Evolutionary conservation across 805 yeast genomes (phyloP).

Genomic region (Myxozyma sirexii): DNA sequence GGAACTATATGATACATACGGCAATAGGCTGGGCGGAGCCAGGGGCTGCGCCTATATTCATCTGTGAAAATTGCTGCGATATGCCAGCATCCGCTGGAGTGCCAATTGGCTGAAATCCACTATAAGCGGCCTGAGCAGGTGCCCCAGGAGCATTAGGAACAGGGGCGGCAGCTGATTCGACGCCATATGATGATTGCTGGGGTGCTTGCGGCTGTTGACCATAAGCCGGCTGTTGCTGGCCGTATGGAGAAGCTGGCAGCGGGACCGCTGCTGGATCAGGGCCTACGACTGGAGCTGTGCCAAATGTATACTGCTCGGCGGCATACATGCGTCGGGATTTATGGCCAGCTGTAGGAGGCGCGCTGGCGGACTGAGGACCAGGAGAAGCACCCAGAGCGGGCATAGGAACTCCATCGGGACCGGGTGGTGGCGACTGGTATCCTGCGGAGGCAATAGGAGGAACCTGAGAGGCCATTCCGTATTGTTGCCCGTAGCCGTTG

Average conservation of each 20-base stretch:
- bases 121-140: slow-evolving; percentile 17
- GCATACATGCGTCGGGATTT: slow-evolving; percentile 52
- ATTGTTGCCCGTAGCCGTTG: slow-evolving; percentile 18
- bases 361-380: slow-evolving; percentile 1
- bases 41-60: slow-evolving; percentile 22
- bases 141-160: neutral
- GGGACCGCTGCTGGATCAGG: slow-evolving; percentile 8
- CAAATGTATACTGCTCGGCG: slow-evolving; percentile 49
- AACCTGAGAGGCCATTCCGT: slow-evolving; percentile 17
- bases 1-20: neutral
- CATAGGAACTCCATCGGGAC: neutral
- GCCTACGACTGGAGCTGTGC: slow-evolving; percentile 39
- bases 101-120: slow-evolving; percentile 28
- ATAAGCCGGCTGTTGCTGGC: slow-evolving; percentile 12
- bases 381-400: neutral
- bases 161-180: slow-evolving; percentile 2
- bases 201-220: slow-evolving; percentile 21
- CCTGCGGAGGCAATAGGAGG: slow-evolving; percentile 7
- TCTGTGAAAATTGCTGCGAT: slow-evolving; percentile 32
- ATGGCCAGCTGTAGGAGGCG: slow-evolving; percentile 3
- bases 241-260: slow-evolving; percentile 10
- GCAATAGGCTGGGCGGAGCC: slow-evolving; percentile 22
- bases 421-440: slow-evolving; percentile 11
- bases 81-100: slow-evolving; percentile 19
- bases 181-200: slow-evolving; percentile 7